Conservation (phyloP, 805 yeast genomes). For the Groenewaldozyma tartarivorans region DNA sequence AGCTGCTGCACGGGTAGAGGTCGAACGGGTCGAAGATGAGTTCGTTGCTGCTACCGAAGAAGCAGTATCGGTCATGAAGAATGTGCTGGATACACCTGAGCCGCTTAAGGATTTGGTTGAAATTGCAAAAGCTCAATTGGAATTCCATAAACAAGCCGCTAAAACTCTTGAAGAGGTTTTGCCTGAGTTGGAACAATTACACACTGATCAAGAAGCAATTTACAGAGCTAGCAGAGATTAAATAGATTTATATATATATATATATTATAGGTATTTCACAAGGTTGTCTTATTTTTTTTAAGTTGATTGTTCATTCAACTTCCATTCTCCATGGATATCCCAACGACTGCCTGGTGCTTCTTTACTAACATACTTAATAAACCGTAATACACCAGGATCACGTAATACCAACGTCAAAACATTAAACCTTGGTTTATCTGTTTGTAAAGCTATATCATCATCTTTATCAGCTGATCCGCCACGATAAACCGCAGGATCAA, state of each 20-base stretch:
- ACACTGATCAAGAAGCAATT: conserved; percentile 39
- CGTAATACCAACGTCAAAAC: conserved; percentile 65
- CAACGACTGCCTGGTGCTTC: conserved; percentile 86
- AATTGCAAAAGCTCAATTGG: conserved; percentile 68
- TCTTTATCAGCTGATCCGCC: conserved; percentile 43
- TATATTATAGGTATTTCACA: too few species aligned
- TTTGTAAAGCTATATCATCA: conserved; percentile 69
- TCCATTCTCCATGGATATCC: conserved; percentile 82
- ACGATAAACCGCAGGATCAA: conserved; percentile 81
- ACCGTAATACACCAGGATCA: conserved; percentile 80
- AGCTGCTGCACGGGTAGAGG: conserved; percentile 62
- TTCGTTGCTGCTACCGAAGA: conserved; percentile 86
- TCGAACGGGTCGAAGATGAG: conserved; percentile 81
- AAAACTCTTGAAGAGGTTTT: conserved; percentile 57
- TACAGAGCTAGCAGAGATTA: conserved; percentile 24
- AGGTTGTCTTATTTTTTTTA: conserved; percentile 36
- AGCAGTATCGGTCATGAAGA: conserved; percentile 74
- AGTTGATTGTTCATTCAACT: conserved; percentile 42
- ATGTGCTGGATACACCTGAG: conserved; percentile 61
- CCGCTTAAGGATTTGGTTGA: conserved; percentile 60
- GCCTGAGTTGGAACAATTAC: conserved; percentile 52
- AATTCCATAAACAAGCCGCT: conserved; percentile 66
- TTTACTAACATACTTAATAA: conserved; percentile 83
- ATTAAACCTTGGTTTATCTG: conserved; percentile 55
- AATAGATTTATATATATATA: not conserved